These are phyloP conservation scores for Trypanosoma brucei DNA, from an alignment of 208 protist genomes.

Conservation along the genomic window DNA sequence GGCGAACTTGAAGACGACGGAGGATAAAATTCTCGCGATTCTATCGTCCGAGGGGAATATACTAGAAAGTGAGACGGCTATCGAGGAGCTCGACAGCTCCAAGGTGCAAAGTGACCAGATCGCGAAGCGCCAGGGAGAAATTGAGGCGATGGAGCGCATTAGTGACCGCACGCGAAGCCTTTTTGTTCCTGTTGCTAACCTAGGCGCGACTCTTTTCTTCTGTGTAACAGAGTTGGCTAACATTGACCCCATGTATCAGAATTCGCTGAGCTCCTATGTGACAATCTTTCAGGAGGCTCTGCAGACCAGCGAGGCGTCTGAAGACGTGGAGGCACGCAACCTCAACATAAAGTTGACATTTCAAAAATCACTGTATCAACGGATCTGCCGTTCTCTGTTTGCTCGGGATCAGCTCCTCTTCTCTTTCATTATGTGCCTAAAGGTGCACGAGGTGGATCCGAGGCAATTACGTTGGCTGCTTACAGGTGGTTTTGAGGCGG, in stretches of 20 bases:
- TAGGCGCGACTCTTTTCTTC: slow-evolving; percentile 96
- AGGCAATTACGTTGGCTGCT: slow-evolving; percentile 89
- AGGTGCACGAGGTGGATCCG: slow-evolving; percentile 88
- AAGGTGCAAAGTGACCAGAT: slow-evolving; percentile 95
- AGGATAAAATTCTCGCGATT: slow-evolving; percentile 91
- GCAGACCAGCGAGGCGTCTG: slow-evolving; percentile 69
- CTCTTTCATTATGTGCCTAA: slow-evolving; percentile 93
- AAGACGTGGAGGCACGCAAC: slow-evolving; percentile 74
- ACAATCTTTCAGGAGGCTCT: slow-evolving; percentile 93
- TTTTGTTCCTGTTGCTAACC: slow-evolving; percentile 94
- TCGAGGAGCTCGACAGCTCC: slow-evolving; percentile 92
- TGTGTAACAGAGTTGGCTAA: slow-evolving; percentile 95
- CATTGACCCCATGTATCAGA: slow-evolving; percentile 97
- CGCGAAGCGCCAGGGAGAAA: slow-evolving; percentile 90
- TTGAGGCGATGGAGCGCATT: slow-evolving; percentile 94
- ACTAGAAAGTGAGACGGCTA: slow-evolving; percentile 93
- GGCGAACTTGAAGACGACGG: slow-evolving; percentile 82
- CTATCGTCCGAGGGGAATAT: slow-evolving; percentile 89
- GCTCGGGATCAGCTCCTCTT: slow-evolving; percentile 92
- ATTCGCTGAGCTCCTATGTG: slow-evolving; percentile 95
- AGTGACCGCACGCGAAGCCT: slow-evolving; percentile 94
- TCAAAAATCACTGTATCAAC: slow-evolving; percentile 81
- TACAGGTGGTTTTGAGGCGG: slow-evolving; percentile 79
- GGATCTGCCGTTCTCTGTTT: slow-evolving; percentile 92
- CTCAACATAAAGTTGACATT: slow-evolving; percentile 82